Evolutionary conservation across 2,329 filamentous ascomycete species (phyloP), one percentile per base, ranked within the genome.

Genomic region (Phialocephala sp.): DNA sequence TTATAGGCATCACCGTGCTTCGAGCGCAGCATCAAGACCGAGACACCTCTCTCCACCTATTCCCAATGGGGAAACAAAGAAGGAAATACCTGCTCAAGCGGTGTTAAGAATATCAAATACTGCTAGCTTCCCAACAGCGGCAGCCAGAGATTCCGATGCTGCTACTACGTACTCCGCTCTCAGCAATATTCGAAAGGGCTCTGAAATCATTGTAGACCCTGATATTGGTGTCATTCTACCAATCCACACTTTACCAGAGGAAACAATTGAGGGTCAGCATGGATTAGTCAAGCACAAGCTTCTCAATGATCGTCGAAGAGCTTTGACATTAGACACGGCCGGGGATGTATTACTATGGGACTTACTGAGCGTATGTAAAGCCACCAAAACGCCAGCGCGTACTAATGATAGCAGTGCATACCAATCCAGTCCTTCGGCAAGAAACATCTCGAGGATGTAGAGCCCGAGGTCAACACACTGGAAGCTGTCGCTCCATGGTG

Each of bases 331-430:
- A 60, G 95, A 99, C 77, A 97, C 95, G 2, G 94, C 94, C 1
- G 95, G 95, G 18, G 95, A 99, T 75, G 94, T 98, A 2, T 82
- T 97, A 56, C 80, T 99, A 69, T 99, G 95, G 95, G 95, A 99
- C 82, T 82, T 99, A 45, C 84, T 99, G 55, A 88, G 90, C 82
- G 92, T 94, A 80, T 69, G 82, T 63, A 24, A 2, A 37, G 54
- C 15, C 57, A 73, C 39, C 4, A 27, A 69, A n/a, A 11, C 20
- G 4, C 27, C 27, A 32, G 27, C 27, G 3, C 36, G 18, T 22
- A 37, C 73, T 76, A 57, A 76, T 43, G 36, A 41, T 45, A 20
- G 52, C 36, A 95, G 89, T 98, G 95, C 76, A 85, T 90, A 74
- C 93, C 93, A 0, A 89, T 98, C 62, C 87, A 92, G 77, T 93